A percentile compares a stretch with the other conserved stretches of the same genome.
Evolutionary conservation across 768 basidiomycete species (phyloP).

Genomic region (Mycena haematopus): DNA sequence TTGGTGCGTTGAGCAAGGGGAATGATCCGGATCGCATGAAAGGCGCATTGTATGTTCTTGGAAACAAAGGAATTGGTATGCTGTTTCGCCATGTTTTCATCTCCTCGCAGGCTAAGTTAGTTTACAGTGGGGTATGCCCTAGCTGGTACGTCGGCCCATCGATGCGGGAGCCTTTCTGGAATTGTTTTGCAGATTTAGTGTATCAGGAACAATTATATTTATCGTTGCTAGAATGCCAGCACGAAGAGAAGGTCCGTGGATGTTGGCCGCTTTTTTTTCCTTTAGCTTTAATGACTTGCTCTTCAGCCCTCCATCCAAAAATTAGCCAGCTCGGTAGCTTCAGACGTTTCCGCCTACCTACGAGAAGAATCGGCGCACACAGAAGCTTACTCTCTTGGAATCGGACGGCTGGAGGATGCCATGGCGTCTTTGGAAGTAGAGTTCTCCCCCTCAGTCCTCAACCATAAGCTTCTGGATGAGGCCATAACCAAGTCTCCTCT

Average conservation of each 20-base stretch:
- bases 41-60: slow-evolving; percentile 84
- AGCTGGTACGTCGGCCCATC: slow-evolving; percentile 52
- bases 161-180: slow-evolving; percentile 9
- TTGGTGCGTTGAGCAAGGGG: slow-evolving; percentile 69
- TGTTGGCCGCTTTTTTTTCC: background rate
- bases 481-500: slow-evolving; percentile 49
- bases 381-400: slow-evolving; percentile 60
- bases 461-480: slow-evolving; percentile 49
- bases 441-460: slow-evolving; percentile 50
- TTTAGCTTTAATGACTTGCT: slow-evolving; percentile 3
- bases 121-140: slow-evolving; percentile 69
- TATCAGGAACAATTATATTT: slow-evolving; percentile 64
- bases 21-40: slow-evolving; percentile 94
- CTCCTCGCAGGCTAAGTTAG: slow-evolving; percentile 16
- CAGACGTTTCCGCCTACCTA: slow-evolving; percentile 65
- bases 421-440: slow-evolving; percentile 56
- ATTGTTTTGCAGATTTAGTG: slow-evolving; percentile 52
- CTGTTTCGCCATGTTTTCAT: slow-evolving; percentile 3
- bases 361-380: slow-evolving; percentile 72
- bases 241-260: slow-evolving; percentile 77
- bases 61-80: slow-evolving; percentile 74
- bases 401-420: slow-evolving; percentile 54
- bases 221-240: slow-evolving; percentile 75
- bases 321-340: slow-evolving; percentile 64
- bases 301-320: slow-evolving; percentile 78